Conservation (phyloP, 139 green algal genomes). For the Cymbomonas tetramitiformis region DNA sequence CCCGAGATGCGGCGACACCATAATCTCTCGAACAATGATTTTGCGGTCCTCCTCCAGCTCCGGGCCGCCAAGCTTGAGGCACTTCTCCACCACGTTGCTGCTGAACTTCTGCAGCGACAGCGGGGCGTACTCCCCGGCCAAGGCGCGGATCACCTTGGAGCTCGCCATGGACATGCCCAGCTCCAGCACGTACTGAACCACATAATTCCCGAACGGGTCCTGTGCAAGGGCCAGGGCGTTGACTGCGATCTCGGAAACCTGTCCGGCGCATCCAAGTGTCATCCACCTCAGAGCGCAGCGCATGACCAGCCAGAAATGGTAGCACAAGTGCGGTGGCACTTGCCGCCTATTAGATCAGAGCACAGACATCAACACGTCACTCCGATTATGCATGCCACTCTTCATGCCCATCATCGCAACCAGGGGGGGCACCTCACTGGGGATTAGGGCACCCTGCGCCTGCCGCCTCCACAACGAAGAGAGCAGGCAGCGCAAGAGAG, state of each 20-base stretch:
- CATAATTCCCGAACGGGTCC: constrained; percentile 84
- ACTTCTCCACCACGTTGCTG: constrained; percentile 96
- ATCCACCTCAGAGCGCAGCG: too few relatives aligned
- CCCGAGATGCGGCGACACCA: constrained; percentile 46
- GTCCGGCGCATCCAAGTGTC: too few relatives aligned
- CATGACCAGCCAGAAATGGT: too few relatives aligned
- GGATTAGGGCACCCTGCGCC: too few relatives aligned
- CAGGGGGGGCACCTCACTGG: too few relatives aligned
- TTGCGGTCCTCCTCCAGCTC: constrained; percentile 53
- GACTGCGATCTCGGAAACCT: constrained; percentile 55
- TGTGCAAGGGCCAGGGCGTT: constrained; percentile 73
- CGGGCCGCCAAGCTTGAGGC: constrained; percentile 73
- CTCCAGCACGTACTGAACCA: constrained; percentile 96
- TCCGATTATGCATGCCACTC: too few relatives aligned
- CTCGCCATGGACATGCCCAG: constrained; percentile 61
- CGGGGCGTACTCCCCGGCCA: constrained; percentile 63
- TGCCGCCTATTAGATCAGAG: too few relatives aligned
- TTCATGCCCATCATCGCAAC: too few relatives aligned
- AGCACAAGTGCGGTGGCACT: too few relatives aligned
- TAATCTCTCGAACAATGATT: constrained; percentile 69
- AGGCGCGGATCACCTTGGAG: constrained; percentile 52
- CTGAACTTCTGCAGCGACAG: constrained; percentile 92
- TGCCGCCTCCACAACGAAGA: too few relatives aligned
- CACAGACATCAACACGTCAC: too few relatives aligned
- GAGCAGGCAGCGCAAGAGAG: too few relatives aligned